Evolutionary conservation across 2,329 filamentous ascomycete species (phyloP), one percentile per base, ranked within the genome.

Genomic region (Colletotrichum karsti): DNA sequence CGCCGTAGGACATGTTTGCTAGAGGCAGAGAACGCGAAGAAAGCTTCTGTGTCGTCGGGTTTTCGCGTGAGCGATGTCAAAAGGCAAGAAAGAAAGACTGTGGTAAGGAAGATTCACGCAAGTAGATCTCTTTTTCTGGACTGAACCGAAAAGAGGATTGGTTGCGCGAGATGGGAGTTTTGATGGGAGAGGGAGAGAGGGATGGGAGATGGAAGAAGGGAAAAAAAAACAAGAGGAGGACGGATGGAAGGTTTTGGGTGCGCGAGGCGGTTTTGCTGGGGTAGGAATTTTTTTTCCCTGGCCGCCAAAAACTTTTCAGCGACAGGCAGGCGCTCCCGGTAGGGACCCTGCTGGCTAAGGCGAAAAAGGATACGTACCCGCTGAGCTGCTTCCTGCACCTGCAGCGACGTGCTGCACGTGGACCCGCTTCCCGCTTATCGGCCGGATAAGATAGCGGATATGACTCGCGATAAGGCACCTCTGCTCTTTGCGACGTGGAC

Each of bases 1-100:
- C 76, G 74, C 81, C 80, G 77, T 83, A 84, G 74, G 84, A 86
- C 84, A 86, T 85, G 64, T 73, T 81, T 61, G 65, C 53, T 66
- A 53, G 39, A 50, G 46, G 39, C 33, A 46, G 30, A 53, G 50
- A 59, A 58, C 18, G 61, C 35, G 66, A 37, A 35, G 55, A 26
- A 35, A 44, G 39, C 30, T 53, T 61, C 35, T 28, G 37, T 55
- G 46, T 61, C 30, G 56, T 33, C 46, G 22, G 24, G 39, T n/a
- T 39, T n/a, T 26, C 37, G 56, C 53, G 46, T 54, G 7, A 67
- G 62, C 66, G 63, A 67, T 57, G 41, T 61, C 55, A 69, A 62
- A 48, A 20, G 39, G 18, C 44, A 41, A 13, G 44, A 46, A 46
- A 54, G 46, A 65, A 65, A 59, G 65, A 68, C 30, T 12, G 65